A percentile compares a stretch with the other conserved stretches of the same genome.
phyloP scores from a whole-genome alignment of 2,329 filamentous ascomycete genomes.

The Neocucurbitaria cava region DNA sequence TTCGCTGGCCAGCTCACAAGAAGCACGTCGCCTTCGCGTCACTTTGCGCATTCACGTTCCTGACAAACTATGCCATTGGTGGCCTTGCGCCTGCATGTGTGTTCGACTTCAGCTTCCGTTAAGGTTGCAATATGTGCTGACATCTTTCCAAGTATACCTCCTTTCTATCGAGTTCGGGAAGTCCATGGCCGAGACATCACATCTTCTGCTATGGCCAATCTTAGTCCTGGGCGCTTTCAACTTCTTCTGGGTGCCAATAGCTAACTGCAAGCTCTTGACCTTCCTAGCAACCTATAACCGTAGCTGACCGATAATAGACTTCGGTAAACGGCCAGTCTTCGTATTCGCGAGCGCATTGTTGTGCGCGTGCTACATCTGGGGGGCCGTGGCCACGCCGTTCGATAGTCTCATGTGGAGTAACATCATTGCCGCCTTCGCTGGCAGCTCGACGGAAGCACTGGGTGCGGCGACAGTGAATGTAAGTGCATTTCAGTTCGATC shows the following conservation, averaged over 20 bases:
- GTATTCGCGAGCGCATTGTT: constrained; percentile 55
- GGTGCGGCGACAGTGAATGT: constrained; percentile 50
- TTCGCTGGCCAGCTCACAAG: constrained; percentile 57
- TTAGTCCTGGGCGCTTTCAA: constrained; percentile 59
- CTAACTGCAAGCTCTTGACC: constrained; percentile 37
- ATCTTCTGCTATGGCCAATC: constrained; percentile 51
- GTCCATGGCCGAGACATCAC: constrained; percentile 53
- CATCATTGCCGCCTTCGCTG: constrained; percentile 55
- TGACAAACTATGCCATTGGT: constrained; percentile 56
- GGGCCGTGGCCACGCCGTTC: constrained; percentile 52
- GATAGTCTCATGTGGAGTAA: constrained; percentile 54
- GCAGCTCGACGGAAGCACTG: constrained; percentile 54
- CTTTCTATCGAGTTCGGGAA: constrained; percentile 56
- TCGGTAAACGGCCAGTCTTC: constrained; percentile 58
- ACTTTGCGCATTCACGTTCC: constrained; percentile 56
- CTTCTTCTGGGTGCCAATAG: constrained; percentile 60
- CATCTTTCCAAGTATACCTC: constrained; percentile 41
- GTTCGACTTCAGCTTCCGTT: neutral
- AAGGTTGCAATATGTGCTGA: neutral
- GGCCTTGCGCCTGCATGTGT: constrained; percentile 51
- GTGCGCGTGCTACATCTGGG: constrained; percentile 56
- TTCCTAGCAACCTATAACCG: neutral
- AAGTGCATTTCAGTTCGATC: neutral
- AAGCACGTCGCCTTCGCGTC: constrained; percentile 49
- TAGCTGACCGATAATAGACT: constrained; percentile 22